Conservation (phyloP, 1,284 basidiomycete genomes). For the Puccinia hordei region DNA sequence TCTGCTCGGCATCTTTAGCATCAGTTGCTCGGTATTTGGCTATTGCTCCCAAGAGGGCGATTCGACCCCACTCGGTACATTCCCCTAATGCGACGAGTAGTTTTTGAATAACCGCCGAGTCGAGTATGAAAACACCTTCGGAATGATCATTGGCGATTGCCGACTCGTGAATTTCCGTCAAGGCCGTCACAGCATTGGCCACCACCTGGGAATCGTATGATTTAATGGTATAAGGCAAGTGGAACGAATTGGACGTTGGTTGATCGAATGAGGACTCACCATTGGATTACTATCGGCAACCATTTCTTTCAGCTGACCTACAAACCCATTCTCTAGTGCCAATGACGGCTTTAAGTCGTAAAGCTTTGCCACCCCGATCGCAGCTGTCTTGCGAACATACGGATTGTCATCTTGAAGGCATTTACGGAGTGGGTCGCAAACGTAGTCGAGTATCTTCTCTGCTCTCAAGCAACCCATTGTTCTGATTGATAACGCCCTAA, state of each 20-base stretch:
- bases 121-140: constrained; percentile 84
- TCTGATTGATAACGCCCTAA: constrained; percentile 85
- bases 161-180: constrained; percentile 71
- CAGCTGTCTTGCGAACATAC: constrained; percentile 91
- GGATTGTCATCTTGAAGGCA: constrained; percentile 88
- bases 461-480: constrained; percentile 95
- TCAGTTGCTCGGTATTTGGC: constrained; percentile 66
- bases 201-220: constrained; percentile 61
- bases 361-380: constrained; percentile 85
- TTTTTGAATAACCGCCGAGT: constrained; percentile 78
- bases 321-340: constrained; percentile 80
- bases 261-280: constrained; percentile 61
- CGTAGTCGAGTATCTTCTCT: constrained; percentile 73
- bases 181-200: constrained; percentile 88
- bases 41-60: constrained; percentile 27
- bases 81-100: constrained; percentile 81
- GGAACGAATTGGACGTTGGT: not conserved
- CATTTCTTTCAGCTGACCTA: constrained; percentile 80
- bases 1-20: constrained; percentile 83
- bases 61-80: constrained; percentile 77
- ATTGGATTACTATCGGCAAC: constrained; percentile 92
- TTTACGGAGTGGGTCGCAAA: constrained; percentile 81
- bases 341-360: constrained; percentile 79
- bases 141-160: constrained; percentile 69
- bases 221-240: not conserved